Percentiles rank a stretch among this genome's conserved stretches.
Conservation (phyloP, 2,329 filamentous ascomycete genomes). For the Ophiocordyceps camponoti-leonardi region DNA sequence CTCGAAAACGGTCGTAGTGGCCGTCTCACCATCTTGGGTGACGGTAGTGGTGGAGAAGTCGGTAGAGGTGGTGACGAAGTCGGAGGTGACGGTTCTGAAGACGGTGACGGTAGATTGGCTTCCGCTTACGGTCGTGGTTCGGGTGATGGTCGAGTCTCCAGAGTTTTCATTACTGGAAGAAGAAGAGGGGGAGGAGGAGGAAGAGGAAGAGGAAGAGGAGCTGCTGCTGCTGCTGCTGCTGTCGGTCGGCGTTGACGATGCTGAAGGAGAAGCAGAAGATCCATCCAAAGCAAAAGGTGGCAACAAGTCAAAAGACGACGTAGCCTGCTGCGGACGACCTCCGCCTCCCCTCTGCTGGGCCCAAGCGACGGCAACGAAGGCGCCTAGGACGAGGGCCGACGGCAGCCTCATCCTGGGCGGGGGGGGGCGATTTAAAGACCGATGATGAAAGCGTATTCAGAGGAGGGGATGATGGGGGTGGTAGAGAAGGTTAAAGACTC, state of each 20-base stretch:
- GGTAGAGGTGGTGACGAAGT: conserved; percentile 17
- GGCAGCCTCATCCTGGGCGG: conserved; percentile 7
- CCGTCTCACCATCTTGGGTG: conserved; percentile 17
- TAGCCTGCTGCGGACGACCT: too few relatives aligned
- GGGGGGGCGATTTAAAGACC: background rate
- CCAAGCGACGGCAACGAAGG: conserved; percentile 5
- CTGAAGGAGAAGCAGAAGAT: too few relatives aligned
- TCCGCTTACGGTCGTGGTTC: conserved; percentile 10
- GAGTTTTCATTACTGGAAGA: background rate
- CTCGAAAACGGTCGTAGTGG: conserved; percentile 16
- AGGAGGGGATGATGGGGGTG: too few relatives aligned
- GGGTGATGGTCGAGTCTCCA: conserved; percentile 12
- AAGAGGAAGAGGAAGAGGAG: too few relatives aligned
- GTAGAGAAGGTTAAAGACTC: too few relatives aligned
- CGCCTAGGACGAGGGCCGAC: conserved; percentile 8
- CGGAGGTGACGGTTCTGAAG: conserved; percentile 12
- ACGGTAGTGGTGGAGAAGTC: conserved; percentile 18
- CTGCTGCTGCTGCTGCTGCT: too few relatives aligned
- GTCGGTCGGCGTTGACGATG: too few relatives aligned
- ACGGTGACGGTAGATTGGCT: conserved; percentile 13
- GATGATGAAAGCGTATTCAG: background rate
- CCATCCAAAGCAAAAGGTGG: too few relatives aligned
- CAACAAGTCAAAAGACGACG: too few relatives aligned
- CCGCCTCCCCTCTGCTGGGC: too few relatives aligned
- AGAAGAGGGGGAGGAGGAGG: background rate